Evolutionary conservation across 108 stramenopile genomes (phyloP).

Genomic region (Cyclostephanos tholiformis): DNA sequence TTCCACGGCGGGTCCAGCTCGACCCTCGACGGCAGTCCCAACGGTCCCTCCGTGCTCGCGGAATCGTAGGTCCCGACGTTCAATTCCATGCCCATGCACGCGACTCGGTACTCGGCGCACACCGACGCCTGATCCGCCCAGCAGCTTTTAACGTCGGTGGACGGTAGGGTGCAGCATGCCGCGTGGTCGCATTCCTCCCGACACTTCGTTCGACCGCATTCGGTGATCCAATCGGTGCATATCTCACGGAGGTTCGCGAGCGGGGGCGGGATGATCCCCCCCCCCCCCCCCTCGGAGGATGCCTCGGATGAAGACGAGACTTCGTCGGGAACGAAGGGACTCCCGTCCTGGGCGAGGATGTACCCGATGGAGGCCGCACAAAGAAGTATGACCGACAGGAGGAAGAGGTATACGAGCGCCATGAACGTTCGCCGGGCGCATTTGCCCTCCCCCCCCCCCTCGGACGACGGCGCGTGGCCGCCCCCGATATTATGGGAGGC

Average conservation of each 20-base stretch:
- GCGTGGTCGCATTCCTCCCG: slow-evolving; percentile 17
- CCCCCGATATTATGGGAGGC: too few species aligned
- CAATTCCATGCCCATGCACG: slow-evolving; percentile 42
- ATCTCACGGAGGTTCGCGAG: slow-evolving; percentile 16
- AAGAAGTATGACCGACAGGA: slow-evolving; percentile 19
- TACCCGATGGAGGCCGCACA: slow-evolving; percentile 39
- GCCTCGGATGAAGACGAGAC: neutral
- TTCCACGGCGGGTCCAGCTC: slow-evolving; percentile 10
- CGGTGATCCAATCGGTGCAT: slow-evolving; percentile 40
- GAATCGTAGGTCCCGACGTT: slow-evolving; percentile 1
- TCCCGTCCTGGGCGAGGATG: slow-evolving; percentile 36
- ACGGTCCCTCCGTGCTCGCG: too few species aligned
- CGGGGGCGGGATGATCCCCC: slow-evolving; percentile 17
- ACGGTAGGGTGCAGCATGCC: slow-evolving; percentile 23
- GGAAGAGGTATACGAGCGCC: slow-evolving; percentile 14
- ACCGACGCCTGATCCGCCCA: slow-evolving; percentile 25
- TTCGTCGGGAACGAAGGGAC: slow-evolving; percentile 14
- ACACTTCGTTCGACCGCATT: slow-evolving; percentile 24
- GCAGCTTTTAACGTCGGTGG: slow-evolving; percentile 19
- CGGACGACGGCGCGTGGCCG: too few species aligned
- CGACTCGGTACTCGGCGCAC: slow-evolving; percentile 35
- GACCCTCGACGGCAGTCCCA: neutral
- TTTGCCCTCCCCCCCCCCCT: neutral
- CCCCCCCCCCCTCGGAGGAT: too few species aligned
- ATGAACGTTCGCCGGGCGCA: slow-evolving; percentile 3